Percentiles rank a stretch among this genome's conserved stretches.
phyloP scores from a whole-genome alignment of 768 basidiomycete species.

The Gymnopilus junonius region DNA sequence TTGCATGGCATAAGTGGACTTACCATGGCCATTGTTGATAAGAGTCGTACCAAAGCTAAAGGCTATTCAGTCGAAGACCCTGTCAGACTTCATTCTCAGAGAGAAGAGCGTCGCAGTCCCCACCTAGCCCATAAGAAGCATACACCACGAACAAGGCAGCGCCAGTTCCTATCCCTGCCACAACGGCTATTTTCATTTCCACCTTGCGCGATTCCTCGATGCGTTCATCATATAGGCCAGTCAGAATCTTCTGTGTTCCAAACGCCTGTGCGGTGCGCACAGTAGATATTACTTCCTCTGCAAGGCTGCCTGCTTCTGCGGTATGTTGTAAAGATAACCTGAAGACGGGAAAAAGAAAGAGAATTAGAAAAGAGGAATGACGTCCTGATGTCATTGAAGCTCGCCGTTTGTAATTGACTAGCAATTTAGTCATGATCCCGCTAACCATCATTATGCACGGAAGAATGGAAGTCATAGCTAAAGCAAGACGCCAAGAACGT shows the following conservation, averaged over 20 bases:
- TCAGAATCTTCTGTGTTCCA: conserved; percentile 71
- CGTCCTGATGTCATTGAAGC: conserved; percentile 35
- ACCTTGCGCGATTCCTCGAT: conserved; percentile 55
- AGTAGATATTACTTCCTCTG: conserved; percentile 92
- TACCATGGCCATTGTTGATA: conserved; percentile 62
- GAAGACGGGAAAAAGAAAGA: neutral
- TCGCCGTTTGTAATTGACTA: conserved; percentile 68
- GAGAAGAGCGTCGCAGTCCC: conserved; percentile 16
- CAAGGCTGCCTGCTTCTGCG: conserved; percentile 80
- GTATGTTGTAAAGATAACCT: conserved; percentile 74
- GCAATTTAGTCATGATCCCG: conserved; percentile 67
- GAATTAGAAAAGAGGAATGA: neutral
- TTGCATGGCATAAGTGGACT: conserved; percentile 13
- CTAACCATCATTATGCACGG: conserved; percentile 83
- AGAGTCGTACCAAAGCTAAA: conserved; percentile 91
- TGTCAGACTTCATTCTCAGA: neutral
- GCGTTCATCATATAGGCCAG: conserved; percentile 64
- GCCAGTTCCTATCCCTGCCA: conserved; percentile 63
- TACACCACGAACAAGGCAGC: conserved; percentile 88
- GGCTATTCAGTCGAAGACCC: conserved; percentile 45
- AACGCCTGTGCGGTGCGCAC: conserved; percentile 94
- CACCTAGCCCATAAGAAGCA: conserved; percentile 68
- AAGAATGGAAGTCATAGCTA: conserved; percentile 80
- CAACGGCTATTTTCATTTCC: conserved; percentile 63
- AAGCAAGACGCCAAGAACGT: conserved; percentile 79